Percentiles rank a stretch among this genome's conserved stretches.
Evolutionary conservation across 495 filamentous ascomycete species (phyloP).

Genomic region (Trichocladium antarcticum): DNA sequence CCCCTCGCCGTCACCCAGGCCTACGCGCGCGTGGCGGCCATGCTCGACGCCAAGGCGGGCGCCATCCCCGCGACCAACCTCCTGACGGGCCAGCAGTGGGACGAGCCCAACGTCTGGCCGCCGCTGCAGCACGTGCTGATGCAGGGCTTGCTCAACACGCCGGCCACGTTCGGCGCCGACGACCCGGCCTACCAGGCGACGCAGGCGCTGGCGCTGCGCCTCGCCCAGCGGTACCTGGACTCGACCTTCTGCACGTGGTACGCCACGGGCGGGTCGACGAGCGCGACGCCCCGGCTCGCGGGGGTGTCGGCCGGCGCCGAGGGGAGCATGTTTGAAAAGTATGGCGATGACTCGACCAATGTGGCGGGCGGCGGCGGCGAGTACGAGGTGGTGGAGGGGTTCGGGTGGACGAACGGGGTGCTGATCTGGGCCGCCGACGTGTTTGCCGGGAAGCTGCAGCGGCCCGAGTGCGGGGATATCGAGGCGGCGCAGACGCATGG

Average conservation of each 20-base stretch:
- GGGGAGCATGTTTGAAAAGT: conserved; percentile 45
- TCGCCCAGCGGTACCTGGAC: conserved; percentile 41
- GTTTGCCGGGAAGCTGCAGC: conserved; percentile 32
- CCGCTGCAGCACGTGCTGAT: conserved; percentile 38
- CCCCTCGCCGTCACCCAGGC: conserved; percentile 35
- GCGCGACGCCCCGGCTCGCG: conserved; percentile 31
- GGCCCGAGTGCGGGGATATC: conserved; percentile 36
- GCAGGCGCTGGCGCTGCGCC: conserved; percentile 29
- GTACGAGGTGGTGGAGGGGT: conserved; percentile 43
- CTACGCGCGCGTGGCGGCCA: conserved; percentile 27
- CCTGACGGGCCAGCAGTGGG: conserved; percentile 41
- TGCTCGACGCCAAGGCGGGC: conserved; percentile 30
- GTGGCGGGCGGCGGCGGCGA: conserved; percentile 40
- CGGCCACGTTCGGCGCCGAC: conserved; percentile 33
- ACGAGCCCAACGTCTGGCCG: conserved; percentile 44
- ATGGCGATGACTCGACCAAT: conserved; percentile 36
- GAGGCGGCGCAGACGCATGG: conserved; percentile 24
- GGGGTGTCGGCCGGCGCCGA: conserved; percentile 26
- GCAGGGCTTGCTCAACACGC: conserved; percentile 37
- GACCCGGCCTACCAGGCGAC: conserved; percentile 34
- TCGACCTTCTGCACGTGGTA: conserved; percentile 43
- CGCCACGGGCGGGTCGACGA: conserved; percentile 38
- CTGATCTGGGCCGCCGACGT: conserved; percentile 40
- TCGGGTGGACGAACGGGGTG: conserved; percentile 44
- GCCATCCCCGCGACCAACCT: conserved; percentile 38